Evolutionary conservation across 2,329 filamentous ascomycete species (phyloP), one percentile per base, ranked within the genome.

Genomic region (Cladorrhinum sp.): DNA sequence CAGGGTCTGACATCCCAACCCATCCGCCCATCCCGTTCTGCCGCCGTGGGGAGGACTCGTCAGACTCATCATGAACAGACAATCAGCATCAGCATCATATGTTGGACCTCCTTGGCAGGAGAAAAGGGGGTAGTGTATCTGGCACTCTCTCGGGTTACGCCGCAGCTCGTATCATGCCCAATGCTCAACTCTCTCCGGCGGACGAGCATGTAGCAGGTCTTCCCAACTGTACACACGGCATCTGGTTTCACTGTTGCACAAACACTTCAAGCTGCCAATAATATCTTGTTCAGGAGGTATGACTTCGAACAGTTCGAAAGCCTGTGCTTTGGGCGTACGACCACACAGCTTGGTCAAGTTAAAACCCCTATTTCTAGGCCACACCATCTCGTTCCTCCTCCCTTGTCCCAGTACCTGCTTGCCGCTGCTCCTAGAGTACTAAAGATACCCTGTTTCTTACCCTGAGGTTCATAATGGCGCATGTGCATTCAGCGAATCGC

Each of bases 141-240:
- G n/a, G n/a, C n/a, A n/a, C n/a, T n/a, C n/a, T n/a, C n/a, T n/a
- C 27, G 32, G 56, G 60, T 62, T 62, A 62, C 60, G 52, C 52
- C 32, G 56, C 60, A 59, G 60, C 57, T 62, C 60, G 60, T 62
- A 62, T 62, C 60, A 51, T 41, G 25, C 41, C 41, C 36, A 13
- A 32, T 23, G 23, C 10, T 25, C 16, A 41, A 23, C 49, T 55
- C 54, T 50, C 38, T n/a, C 50, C 24, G 29, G 13, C 50, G 27
- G 24, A 12, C 13, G 20, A 50, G 32, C n/a, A 50, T n/a, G 7
- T 32, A 51, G 22, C 41, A 58, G 12, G 7, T 61, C n/a, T n/a
- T 54, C 27, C 60, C 60, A 50, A 53, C 45, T 62, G 49, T 53
- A 38, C 50, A 41, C 41, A 45, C 2, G 6, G 16, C 36, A 7